Evolutionary conservation across 208 protist genomes (phyloP).

Genomic region (Giardia muris): DNA sequence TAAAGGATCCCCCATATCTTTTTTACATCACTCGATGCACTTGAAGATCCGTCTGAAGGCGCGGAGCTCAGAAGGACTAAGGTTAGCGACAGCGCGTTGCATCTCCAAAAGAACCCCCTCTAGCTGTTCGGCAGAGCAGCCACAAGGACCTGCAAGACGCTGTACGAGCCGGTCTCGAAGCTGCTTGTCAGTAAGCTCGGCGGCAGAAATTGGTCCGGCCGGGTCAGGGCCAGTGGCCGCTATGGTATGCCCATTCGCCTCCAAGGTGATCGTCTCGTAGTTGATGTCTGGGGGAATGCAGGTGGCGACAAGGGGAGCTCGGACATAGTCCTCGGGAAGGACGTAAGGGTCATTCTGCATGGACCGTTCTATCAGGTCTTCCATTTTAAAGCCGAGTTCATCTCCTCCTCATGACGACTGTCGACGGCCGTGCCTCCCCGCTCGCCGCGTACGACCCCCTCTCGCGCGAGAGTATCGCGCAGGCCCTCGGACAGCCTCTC

Average conservation of each 20-base stretch:
- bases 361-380: background rate
- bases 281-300: background rate
- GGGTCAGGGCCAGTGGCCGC: too few relatives aligned
- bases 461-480: background rate
- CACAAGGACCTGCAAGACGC: background rate
- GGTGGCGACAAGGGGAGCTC: background rate
- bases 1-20: background rate
- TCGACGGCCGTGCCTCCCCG: background rate
- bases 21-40: background rate
- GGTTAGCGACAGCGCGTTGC: background rate
- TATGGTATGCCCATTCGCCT: too few relatives aligned
- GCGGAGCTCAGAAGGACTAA: background rate
- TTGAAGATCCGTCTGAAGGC: background rate
- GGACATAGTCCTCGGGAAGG: background rate
- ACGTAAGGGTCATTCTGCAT: background rate
- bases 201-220: too few relatives aligned
- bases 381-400: background rate
- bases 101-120: background rate
- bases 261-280: background rate
- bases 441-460: background rate
- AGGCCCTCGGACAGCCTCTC: background rate
- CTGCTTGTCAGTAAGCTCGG: background rate
- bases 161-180: background rate
- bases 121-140: background rate
- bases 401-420: background rate